A percentile compares a stretch with the other conserved stretches of the same genome.
These are phyloP conservation scores for Corylus avellana DNA, from an alignment of 306 rosid species.

Conservation along the genomic window DNA sequence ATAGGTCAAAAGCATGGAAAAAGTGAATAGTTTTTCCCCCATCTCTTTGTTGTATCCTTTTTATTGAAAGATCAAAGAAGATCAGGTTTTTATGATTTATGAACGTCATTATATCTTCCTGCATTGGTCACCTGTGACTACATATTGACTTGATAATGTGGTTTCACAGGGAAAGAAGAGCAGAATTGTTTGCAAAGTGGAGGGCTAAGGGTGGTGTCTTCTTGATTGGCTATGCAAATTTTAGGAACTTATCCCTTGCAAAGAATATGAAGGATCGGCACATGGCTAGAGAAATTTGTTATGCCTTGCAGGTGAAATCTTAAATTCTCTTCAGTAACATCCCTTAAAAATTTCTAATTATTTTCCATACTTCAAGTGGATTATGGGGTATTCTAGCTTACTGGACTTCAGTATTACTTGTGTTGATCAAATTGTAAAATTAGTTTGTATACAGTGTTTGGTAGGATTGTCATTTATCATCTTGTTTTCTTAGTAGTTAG, in stretches of 20 bases:
- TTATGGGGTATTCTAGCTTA: too few relatives aligned
- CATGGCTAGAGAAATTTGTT: constrained; percentile 68
- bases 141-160: constrained; percentile 19
- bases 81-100: not conserved
- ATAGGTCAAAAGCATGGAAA: not conserved
- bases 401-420: not conserved
- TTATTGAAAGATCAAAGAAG: too few relatives aligned
- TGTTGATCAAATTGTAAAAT: not conserved
- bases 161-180: constrained; percentile 80
- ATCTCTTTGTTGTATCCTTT: not conserved
- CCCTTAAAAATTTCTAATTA: not conserved
- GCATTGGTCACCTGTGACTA: constrained; percentile 10
- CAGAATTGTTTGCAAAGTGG: constrained; percentile 80
- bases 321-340: not conserved
- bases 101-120: not conserved
- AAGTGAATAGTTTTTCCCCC: not conserved
- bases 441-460: not conserved
- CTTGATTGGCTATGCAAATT: constrained; percentile 83
- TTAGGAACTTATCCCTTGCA: constrained; percentile 83
- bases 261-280: constrained; percentile 81
- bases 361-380: not conserved
- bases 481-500: not conserved
- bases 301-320: constrained; percentile 72
- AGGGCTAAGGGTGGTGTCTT: constrained; percentile 91
- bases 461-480: not conserved